Evolutionary conservation across 805 yeast species (phyloP).

Genomic region (Cyberlindnera lachancei): DNA sequence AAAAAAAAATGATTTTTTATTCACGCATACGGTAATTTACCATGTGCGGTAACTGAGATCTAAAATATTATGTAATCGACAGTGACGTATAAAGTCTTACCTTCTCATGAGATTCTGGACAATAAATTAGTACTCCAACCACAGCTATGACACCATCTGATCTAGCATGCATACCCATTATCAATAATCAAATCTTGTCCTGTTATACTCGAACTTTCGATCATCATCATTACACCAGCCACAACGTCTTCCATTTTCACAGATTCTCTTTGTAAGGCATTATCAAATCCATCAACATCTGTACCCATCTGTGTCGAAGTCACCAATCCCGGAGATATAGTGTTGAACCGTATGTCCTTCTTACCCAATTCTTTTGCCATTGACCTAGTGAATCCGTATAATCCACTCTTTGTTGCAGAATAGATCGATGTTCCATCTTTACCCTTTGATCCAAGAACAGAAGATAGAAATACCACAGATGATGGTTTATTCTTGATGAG

Average conservation of each 20-base stretch:
- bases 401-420: constrained; percentile 64
- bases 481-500: constrained; percentile 36
- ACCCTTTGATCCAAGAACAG: constrained; percentile 46
- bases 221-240: constrained; percentile 15
- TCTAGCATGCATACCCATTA: constrained; percentile 20
- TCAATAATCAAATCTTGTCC: constrained; percentile 26
- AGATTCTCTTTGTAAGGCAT: constrained; percentile 9
- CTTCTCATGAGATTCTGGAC: too few species aligned
- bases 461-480: constrained; percentile 56
- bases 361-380: constrained; percentile 54
- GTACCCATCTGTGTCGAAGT: constrained; percentile 9
- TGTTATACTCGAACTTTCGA: constrained; percentile 21
- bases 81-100: too few species aligned
- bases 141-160: too few species aligned
- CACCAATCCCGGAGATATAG: constrained; percentile 62
- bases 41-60: too few species aligned
- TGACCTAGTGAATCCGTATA: constrained; percentile 52
- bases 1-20: too few species aligned
- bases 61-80: too few species aligned
- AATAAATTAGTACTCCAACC: too few species aligned
- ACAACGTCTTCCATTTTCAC: constrained; percentile 20
- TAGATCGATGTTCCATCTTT: constrained; percentile 57
- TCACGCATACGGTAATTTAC: too few species aligned
- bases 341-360: constrained; percentile 49
- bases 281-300: not conserved